Evolutionary conservation across 257 asterid genomes (phyloP).

Genomic region (Solanum piurae): DNA sequence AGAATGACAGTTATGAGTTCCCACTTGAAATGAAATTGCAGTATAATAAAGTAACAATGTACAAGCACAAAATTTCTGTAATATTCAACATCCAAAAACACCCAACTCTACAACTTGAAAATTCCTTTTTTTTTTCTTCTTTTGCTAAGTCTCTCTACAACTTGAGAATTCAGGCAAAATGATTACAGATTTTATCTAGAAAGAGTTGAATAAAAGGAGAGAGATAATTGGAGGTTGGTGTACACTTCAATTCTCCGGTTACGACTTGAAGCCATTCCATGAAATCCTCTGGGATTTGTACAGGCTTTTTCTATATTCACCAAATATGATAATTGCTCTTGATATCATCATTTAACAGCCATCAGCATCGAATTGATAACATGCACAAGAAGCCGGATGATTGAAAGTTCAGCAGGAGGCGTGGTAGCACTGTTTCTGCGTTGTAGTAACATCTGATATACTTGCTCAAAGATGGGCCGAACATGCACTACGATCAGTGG

Average conservation of each 20-base stretch:
- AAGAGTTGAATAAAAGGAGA: background rate
- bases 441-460: constrained; percentile 68
- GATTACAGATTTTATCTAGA: background rate
- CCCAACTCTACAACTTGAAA: background rate
- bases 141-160: background rate
- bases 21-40: background rate
- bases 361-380: constrained; percentile 84
- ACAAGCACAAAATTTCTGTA: background rate
- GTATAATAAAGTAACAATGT: background rate
- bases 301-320: background rate
- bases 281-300: constrained; percentile 17
- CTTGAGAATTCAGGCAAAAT: background rate
- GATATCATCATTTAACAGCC: constrained; percentile 45
- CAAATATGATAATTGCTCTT: background rate
- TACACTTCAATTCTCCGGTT: background rate
- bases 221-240: background rate
- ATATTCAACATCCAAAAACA: background rate
- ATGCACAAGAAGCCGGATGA: constrained; percentile 72
- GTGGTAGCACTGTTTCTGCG: constrained; percentile 57
- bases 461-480: constrained; percentile 94
- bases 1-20: background rate
- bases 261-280: constrained; percentile 1
- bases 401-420: constrained; percentile 35
- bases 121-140: background rate
- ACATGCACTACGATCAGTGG: constrained; percentile 65